Base-by-base conservation (phyloP, 176 grass and related monocot species). In the Cenchrus fungigraminus region DNA sequence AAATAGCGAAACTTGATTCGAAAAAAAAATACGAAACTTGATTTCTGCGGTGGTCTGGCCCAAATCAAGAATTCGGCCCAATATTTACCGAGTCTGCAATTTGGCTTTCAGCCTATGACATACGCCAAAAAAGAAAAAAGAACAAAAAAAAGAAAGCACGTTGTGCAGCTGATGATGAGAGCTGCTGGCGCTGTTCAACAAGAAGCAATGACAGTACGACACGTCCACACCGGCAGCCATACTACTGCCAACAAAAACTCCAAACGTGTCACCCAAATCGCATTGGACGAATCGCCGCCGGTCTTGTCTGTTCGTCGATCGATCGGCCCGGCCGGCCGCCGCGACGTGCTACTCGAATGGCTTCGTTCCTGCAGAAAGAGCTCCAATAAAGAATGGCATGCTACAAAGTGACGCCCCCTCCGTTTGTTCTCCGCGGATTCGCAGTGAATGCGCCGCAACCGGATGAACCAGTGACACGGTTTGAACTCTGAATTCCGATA, bases 241-340 rank as follows among this genome's bases (percentile, higher is more conserved):
- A 59, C 19, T n/a, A 59, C 57, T 20, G 19, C 19, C 57, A 59
- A 59, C 50, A 12, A 68, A 87, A 84, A n/a, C 6, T 52, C 69
- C 68, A 58, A 88, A 76, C 6, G 0, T 56, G 14, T 17, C n/a
- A 34, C n/a, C 60, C 17, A 16, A 67, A 31, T 9, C 20, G 43
- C 90, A 47, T 89, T 56, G 79, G 79, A 76, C 17, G 46, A 75
- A 86, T 76, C 86, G 90, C 83, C 81, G 85, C 75, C 13, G 12
- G 52, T 62, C 56, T 82, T 80, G 86, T 78, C 49, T 37, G 45
- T 25, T 13, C 69, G 3, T 51, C 51, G 6, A 10, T 16, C 15
- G 10, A 15, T 15, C 10, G 10, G 7, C 7, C 10, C 10, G 1
- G 46, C 59, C 51, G 54, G 54, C 31, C 32, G 52, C 5, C 52